Evolutionary conservation across 202 grass and related monocot genomes (phyloP), one percentile per base, ranked within the genome.

Genomic region (Cymbopogon flexuosus): DNA sequence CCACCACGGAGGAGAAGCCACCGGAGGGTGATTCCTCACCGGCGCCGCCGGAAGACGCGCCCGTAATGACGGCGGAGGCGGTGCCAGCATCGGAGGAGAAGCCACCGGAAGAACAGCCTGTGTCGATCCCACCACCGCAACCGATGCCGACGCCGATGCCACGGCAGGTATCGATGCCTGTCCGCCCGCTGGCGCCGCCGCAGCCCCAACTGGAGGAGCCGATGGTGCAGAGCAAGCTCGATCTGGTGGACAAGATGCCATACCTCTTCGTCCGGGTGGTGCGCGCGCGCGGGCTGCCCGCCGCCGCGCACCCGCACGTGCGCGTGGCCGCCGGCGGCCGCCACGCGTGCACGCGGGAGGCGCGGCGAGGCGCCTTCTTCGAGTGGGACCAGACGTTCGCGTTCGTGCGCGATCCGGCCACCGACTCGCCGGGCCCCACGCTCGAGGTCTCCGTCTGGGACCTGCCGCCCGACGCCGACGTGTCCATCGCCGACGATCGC

Each of bases 361-460:
- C 92, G 0, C 84, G 81, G 29, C 92, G 88, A 9, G 88, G 90
- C 31, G 86, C 88, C 24, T 93, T 94, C 88, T 89, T 94, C 78
- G 90, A 94, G 86, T 98, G 95, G 95, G 92, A 94, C 45, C 90
- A 94, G 76, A 98, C 90, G 0, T 98, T 98, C 63, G 88, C 92
- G 42, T 94, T 98, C 84, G 56, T 71, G 2, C 87, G 90, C 16
- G 86, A 98, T 7, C 79, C 92, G 47, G 82, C 73, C 18, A 73
- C 73, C 35, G 88, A 86, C 36, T 81, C 89, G 24, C 83, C 83
- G 30, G 76, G 86, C 3, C 89, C 91, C 6, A 82, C 89, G 1
- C 77, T 97, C 1, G 92, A 94, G 79, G 68, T 94, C 46, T 87
- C 90, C 52, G 86, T 97, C 62, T 97, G 95, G 95, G 86, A 97